Base-by-base conservation (phyloP, 2,329 filamentous ascomycete genomes). In the Aspergillus amoenus region DNA sequence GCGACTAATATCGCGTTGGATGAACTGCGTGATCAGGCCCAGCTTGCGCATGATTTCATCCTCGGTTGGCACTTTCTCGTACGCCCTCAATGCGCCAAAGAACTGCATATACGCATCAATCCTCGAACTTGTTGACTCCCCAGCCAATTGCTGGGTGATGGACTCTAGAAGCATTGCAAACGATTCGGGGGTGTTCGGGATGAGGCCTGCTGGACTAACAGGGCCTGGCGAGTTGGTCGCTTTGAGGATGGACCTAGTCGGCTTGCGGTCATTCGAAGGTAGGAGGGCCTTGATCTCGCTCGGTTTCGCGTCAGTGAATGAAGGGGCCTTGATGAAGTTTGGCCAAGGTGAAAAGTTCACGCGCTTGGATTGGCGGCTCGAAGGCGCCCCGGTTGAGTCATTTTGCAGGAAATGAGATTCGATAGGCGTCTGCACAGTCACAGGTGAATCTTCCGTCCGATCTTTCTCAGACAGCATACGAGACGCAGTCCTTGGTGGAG, bases 71-170 rank as follows among this genome's bases (percentile, higher is more conserved):
- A 95, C 77, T 64, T 90, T 89, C 61, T 93, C 90, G 56, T 93
- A 96, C 5, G 88, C 84, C 70, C 91, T 90, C 65, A 97, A 79
- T 4, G 88, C 87, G 34, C 86, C 83, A 32, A 88, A 85, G 44
- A 99, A 79, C 67, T 89, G 89, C 70, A 88, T 86, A 68, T 99
- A 97, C 48, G 93, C 91, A 76, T 99, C 94, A 32, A 94, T 75
- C 64, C 88, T 88, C 12, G 85, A 87, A 56, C 86, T 83, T 52
- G 88, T 82, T 64, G 92, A 89, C 30, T 85, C 80, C 21, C 89
- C 87, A 39, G 88, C 89, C 47, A 99, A 82, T 74, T 94, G 89
- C 73, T 90, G 88, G 37, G 91, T 83, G 5, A 91, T 86, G 0
- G 91, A 95, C 65, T 96, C 90, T 62, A 97, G 77, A 88, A 97